Evolutionary conservation across 2,329 filamentous ascomycete genomes (phyloP), one percentile per base, ranked within the genome.

Genomic region (Leptographium galeiforme): DNA sequence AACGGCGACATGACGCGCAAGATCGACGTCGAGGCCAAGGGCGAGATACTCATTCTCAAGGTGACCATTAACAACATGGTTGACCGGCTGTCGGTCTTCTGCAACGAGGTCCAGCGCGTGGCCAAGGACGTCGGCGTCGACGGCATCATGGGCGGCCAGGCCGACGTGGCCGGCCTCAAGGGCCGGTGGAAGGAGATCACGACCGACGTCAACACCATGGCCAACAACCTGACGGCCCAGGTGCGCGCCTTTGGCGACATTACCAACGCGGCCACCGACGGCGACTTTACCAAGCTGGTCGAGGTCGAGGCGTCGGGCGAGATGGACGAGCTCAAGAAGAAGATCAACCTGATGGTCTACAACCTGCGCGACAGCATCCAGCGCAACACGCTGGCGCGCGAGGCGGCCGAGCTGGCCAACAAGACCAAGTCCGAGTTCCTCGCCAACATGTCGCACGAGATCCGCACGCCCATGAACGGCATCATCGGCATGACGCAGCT

Each of bases 21-120:
- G 71, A 95, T 97, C 62, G 87, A 95, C 59, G 91, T 97, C 8
- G 86, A 95, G 62, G 91, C 91, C 52, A 89, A 91, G 68, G 91
- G 91, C 69, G 91, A 97, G 69, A 95, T 97, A 59, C 79, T 93
- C 59, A 84, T 95, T 3, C 72, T 97, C 51, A 96, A 96, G 66
- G 89, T 94, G 64, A 97, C 91, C 45, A 95, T 96, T 72, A 96
- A 96, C 67, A 91, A 96, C 81, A 96, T 96, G 91, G 91, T 97
- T 59, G 90, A 90, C 66, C 82, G 91, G 58, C 73, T 98, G 50
- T 94, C 93, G 56, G 91, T 91, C 59, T 97, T 96, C 79, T 95
- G 90, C 53, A 89, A 94, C 61, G 90, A 95, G 65, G 86, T 98
- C 58, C 93, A 97, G 70, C 81, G 90, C 61, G 91, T 98, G 34